These are phyloP conservation scores for Silene noctiflora DNA, from an alignment of 179 eudicot species.

Conservation along the genomic window DNA sequence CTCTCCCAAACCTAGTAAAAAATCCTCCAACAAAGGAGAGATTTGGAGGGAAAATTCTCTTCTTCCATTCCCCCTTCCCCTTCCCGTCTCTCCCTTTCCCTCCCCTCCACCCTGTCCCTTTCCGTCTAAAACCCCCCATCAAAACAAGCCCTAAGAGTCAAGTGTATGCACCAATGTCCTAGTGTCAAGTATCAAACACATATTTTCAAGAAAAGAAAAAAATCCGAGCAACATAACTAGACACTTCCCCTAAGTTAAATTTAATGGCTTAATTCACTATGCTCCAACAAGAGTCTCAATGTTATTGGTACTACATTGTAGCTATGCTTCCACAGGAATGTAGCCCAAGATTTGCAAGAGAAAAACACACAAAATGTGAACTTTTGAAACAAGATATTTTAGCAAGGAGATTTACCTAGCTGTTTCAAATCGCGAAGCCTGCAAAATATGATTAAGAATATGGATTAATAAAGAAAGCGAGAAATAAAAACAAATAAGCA, in stretches of 20 bases:
- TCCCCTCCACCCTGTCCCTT: no score
- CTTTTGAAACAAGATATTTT: background rate
- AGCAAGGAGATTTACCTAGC: conserved; percentile 51
- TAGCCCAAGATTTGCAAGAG: background rate
- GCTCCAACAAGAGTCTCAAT: background rate
- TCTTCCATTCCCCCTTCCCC: no score
- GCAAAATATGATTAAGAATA: conserved; percentile 15
- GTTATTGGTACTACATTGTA: background rate
- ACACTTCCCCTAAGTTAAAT: background rate
- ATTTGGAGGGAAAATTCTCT: no score
- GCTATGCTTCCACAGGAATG: background rate
- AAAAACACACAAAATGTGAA: background rate
- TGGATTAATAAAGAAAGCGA: background rate
- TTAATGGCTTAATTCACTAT: background rate
- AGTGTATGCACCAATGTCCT: no score
- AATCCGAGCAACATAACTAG: background rate
- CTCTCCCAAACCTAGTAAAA: no score
- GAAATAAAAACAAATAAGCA: background rate
- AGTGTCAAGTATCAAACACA: background rate
- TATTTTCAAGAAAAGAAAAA: background rate
- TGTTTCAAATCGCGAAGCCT: conserved; percentile 89
- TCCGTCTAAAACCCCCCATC: no score
- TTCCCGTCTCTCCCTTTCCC: no score
- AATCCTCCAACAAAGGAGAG: no score
- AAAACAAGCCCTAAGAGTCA: no score